Evolutionary conservation across 345 rosid species (phyloP), one percentile per base, ranked within the genome.

Genomic region (Lepidium africanum): DNA sequence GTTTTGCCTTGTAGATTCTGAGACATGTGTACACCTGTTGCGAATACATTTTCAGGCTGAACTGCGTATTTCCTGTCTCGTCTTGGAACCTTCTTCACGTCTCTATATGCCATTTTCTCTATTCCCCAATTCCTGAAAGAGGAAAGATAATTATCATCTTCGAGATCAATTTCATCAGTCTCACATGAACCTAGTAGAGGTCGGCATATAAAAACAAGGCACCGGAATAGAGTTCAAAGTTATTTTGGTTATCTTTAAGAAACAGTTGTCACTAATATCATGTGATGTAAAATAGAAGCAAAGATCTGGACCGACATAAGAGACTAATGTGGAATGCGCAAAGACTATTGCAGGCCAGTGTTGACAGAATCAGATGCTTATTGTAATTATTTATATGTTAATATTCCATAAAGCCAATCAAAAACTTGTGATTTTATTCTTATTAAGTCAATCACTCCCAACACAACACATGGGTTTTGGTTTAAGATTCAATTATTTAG

Each of bases 11-110:
- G 77, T 4, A 93, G 61, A 79, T 93, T 84, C 81, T 88, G 87
- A 1, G 98, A 90, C 97, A 88, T 81, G 80, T 93, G 98, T 5
- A 93, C 96, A 0, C 98, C 98, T 0, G 94, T 81, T 0, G 94
- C 98, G 12, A 63, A 85, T 63, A 87, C 96, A 8, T 76, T 79
- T 2, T 85, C 79, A 0, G 98, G 97, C 59, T 88, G 97, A 49
- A 93, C 81, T 1, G 86, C 97, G 48, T 90, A 93, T 43, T 93
- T 93, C 1, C 97, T 73, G 71, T 93, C 96, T 57, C 90, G 80
- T 54, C 98, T 73, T 48, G 85, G 81, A 9, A 87, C 97, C 60
- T 70, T 87, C 79, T 85, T 93, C 39, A 78, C 82, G 21, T 93
- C 98, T 59, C 80, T 79, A 59, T 82, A 93, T 11, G 88, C 93